A percentile compares a stretch with the other conserved stretches of the same genome.
Conservation (phyloP, 2,329 filamentous ascomycete species). For the Ophiostoma sp. region DNA sequence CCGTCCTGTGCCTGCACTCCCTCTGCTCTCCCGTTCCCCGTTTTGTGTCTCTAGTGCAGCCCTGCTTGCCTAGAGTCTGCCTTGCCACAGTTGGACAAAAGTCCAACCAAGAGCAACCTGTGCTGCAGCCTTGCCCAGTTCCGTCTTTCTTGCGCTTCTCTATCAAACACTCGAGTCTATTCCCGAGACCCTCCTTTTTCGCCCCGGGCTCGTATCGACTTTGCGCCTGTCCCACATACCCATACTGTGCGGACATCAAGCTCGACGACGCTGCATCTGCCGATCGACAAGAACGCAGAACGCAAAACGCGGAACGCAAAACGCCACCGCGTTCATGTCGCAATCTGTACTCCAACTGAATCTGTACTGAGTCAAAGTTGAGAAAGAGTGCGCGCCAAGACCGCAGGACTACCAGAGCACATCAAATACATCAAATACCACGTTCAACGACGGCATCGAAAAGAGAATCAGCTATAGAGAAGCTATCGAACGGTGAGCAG, state of each 20-base stretch:
- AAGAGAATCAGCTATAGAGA: neutral
- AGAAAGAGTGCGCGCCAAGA: slow-evolving; percentile 2
- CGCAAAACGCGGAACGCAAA: neutral
- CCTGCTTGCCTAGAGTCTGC: neutral
- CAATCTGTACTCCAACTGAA: neutral
- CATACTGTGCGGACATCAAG: neutral
- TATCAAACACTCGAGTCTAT: neutral
- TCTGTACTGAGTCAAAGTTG: neutral
- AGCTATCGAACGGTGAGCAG: neutral
- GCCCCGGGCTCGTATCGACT: neutral
- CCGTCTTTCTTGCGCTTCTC: neutral
- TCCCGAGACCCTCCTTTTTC: too few relatives aligned
- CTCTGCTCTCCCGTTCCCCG: too few relatives aligned
- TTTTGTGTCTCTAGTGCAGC: neutral
- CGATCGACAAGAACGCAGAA: neutral
- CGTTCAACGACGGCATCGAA: neutral
- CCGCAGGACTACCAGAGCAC: neutral
- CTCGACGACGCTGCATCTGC: neutral
- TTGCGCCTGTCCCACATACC: neutral
- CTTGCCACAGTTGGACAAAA: neutral
- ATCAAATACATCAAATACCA: too few relatives aligned
- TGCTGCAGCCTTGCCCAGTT: neutral
- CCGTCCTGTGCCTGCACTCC: neutral
- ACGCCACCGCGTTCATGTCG: neutral
- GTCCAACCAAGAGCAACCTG: neutral